Percentiles rank a stretch among this genome's conserved stretches.
phyloP scores from a whole-genome alignment of 2,329 filamentous ascomycete species.

The Parasarocladium wereldwijsianum region DNA sequence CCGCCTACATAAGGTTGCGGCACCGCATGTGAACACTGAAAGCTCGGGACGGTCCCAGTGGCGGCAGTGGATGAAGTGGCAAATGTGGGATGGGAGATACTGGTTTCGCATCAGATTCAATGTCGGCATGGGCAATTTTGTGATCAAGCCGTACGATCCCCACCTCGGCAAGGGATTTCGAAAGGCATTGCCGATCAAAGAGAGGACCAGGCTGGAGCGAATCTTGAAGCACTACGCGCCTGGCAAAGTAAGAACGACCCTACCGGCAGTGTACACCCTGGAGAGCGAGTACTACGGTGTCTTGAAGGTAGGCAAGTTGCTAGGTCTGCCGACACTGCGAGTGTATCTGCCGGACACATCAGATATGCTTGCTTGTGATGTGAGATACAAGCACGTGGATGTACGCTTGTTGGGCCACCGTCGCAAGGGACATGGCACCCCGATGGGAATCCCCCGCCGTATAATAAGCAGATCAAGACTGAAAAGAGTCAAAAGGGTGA shows the following conservation, averaged over 20 bases:
- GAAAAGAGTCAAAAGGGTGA: too few relatives aligned
- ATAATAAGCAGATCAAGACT: too few relatives aligned
- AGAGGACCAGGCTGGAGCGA: constrained; percentile 20
- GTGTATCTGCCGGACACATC: constrained; percentile 30
- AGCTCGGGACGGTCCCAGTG: constrained; percentile 11
- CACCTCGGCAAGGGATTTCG: constrained; percentile 33
- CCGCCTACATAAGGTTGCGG: neutral
- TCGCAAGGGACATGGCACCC: constrained; percentile 2
- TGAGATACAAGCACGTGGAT: constrained; percentile 36
- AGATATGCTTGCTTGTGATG: constrained; percentile 32
- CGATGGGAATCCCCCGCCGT: too few relatives aligned
- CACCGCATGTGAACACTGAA: constrained; percentile 8
- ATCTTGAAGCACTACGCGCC: constrained; percentile 35
- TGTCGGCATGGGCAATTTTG: constrained; percentile 24
- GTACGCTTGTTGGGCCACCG: constrained; percentile 17
- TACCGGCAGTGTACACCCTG: constrained; percentile 38
- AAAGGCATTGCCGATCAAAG: constrained; percentile 20
- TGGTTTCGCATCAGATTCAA: constrained; percentile 30
- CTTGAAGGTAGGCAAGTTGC: constrained; percentile 12
- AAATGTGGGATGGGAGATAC: constrained; percentile 45
- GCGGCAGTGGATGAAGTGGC: constrained; percentile 17
- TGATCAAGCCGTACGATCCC: constrained; percentile 29
- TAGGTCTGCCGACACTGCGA: constrained; percentile 39
- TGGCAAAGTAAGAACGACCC: constrained; percentile 37
- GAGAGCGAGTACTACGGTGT: constrained; percentile 11